Base-by-base conservation (phyloP, 164 flowering plant genomes). In the Umbilicus rupestris region DNA sequence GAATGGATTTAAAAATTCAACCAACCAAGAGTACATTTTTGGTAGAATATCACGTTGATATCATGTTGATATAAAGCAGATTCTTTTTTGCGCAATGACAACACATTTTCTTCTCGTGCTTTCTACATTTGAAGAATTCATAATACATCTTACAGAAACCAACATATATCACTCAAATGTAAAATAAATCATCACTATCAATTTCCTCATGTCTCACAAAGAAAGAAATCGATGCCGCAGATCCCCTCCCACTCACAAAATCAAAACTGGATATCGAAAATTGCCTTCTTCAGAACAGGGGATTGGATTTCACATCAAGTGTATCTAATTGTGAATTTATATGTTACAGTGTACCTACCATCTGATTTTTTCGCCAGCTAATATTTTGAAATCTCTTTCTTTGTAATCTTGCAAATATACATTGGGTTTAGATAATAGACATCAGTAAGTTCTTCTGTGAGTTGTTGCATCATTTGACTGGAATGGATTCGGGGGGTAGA, bases 321-420 rank as follows among this genome's bases (percentile, higher is more conserved):
- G 31, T 14, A 55, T 28, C 60, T 15, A 11, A 9, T 28, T 55
- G 60, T 28, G 17, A 55, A 26, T 55, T 26, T 14, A 12, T 3
- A 55, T 28, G 60, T 55, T 7, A 55, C 33, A 55, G 60, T 28
- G 60, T 11, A 55, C 60, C 60, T 55, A 55, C 17, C 60, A 26
- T 55, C 28, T 28, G 16, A 12, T 55, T 55, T 16, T 2, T 55
- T 3, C 0, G 15, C 19, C 14, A 11, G 19, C 17, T 33, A 55
- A 28, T 28, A 28, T 26, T 55, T 12, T 55, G 33, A 55, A 26
- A 9, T 55, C 29, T 26, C 31, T 26, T 11, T 55, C 60, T 55
- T 28, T 28, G 5, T 55, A 26, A 28, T 28, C 60, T 28, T 28
- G 29, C 29, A 29, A 11, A 55, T 28, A 55, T 55, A 55, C 9